Evolutionary conservation across 2,329 filamentous ascomycete genomes (phyloP), one percentile per base, ranked within the genome.

Genomic region (Talaromyces albobiverticillius): DNA sequence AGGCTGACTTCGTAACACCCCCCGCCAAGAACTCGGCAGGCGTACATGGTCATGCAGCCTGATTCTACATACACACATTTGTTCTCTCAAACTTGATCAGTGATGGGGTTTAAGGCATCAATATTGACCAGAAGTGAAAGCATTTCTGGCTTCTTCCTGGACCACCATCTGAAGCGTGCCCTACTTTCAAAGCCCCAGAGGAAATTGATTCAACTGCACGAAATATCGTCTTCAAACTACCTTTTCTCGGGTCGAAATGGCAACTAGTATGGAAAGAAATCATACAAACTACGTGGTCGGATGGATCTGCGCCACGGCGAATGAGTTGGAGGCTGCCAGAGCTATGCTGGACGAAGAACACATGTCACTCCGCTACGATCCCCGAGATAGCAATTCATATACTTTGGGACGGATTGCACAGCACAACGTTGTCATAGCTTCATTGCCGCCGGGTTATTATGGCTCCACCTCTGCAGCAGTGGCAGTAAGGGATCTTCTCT

Each of bases 401-500:
- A 40, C 58, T 56, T 46, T 65, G 57, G 63, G 56, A 56, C 38
- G 38, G 4, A 59, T 62, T 43, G 22, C 46, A 18, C 36, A 52
- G 6, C 59, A 61, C 51, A 62, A 60, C 53, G 58, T 62, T 45
- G 60, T 59, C 18, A 57, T 62, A 26, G 53, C 56, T 22, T 29
- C 55, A 22, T 53, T 70, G 2, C 65, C 66, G 2, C 51, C 60
- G 16, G 58, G 67, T 1, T 55, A 57, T 25, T 65, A 61, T 55
- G 68, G 61, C 46, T 64, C 46, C 41, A 53, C 18, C 13, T 61
- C 67, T 8, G 68, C 69, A 3, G 61, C 66, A n/a, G 55, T 52
- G 3, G 54, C 56, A 11, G 58, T 52, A 45, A 59, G n/a, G 25
- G 18, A 60, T 32, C 47, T 63, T 50, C 23, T 54, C 14, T 18